Conservation (phyloP, 176 grass and related monocot species). For the Microstegium vimineum region DNA sequence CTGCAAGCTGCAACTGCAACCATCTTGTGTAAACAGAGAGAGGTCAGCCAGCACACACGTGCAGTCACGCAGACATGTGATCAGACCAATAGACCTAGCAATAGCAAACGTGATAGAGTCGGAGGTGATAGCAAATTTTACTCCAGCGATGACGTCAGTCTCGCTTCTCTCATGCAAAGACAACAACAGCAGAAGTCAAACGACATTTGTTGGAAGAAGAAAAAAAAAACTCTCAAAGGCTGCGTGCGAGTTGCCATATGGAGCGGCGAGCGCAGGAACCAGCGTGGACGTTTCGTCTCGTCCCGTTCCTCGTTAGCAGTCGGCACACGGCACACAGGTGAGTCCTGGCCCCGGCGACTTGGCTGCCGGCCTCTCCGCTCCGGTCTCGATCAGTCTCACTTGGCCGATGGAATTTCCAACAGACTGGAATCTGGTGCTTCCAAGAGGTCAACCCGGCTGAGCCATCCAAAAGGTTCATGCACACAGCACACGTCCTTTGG, state of each 20-base stretch:
- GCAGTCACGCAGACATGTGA: neutral
- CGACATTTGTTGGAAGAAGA: neutral
- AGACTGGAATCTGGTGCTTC: neutral
- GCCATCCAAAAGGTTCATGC: neutral
- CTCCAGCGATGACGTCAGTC: neutral
- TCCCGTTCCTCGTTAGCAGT: neutral
- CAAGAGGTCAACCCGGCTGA: neutral
- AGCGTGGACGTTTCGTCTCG: constrained; percentile 10
- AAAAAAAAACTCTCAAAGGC: neutral
- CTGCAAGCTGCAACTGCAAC: neutral
- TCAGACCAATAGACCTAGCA: too few species aligned
- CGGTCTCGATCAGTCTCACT: constrained; percentile 27
- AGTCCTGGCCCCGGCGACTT: neutral
- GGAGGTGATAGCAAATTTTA: neutral
- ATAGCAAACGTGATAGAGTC: too few species aligned
- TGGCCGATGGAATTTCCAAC: constrained; percentile 19
- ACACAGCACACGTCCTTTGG: neutral
- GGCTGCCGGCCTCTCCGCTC: neutral
- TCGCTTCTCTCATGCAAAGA: neutral
- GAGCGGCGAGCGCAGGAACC: neutral
- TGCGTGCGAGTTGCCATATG: neutral
- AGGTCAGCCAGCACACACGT: neutral
- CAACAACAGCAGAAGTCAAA: neutral
- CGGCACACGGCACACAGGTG: neutral
- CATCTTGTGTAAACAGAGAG: neutral